Evolutionary conservation across 257 asterid species (phyloP).

Genomic region (Solanum bulbocastanum): DNA sequence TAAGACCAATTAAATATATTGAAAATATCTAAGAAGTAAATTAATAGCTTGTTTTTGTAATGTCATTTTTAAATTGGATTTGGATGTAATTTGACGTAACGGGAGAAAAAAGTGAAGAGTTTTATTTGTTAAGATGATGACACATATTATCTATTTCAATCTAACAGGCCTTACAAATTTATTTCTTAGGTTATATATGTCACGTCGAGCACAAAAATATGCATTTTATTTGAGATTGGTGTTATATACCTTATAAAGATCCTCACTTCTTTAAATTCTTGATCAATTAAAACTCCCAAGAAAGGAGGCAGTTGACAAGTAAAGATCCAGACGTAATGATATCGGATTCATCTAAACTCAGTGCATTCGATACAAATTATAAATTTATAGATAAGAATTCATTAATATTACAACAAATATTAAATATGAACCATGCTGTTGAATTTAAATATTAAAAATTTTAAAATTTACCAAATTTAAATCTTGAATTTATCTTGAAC

Average conservation of each 20-base stretch:
- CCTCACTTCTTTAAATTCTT: neutral
- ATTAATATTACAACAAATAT: neutral
- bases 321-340: neutral
- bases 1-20: neutral
- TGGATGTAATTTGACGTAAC: neutral
- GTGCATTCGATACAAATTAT: neutral
- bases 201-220: neutral
- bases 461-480: neutral
- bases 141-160: neutral
- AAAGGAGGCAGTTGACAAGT: neutral
- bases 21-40: neutral
- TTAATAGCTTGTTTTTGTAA: neutral
- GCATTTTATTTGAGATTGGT: neutral
- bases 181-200: neutral
- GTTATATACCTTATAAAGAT: neutral
- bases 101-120: neutral
- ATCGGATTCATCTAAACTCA: neutral
- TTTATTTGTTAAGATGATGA: neutral
- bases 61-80: neutral
- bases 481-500: neutral
- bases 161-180: neutral
- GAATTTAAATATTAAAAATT: no score
- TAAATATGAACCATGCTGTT: neutral
- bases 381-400: neutral
- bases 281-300: neutral